Percentiles rank a stretch among this genome's conserved stretches.
phyloP scores from a whole-genome alignment of 352 stramenopile genomes.

The Phytophthora tubulina region DNA sequence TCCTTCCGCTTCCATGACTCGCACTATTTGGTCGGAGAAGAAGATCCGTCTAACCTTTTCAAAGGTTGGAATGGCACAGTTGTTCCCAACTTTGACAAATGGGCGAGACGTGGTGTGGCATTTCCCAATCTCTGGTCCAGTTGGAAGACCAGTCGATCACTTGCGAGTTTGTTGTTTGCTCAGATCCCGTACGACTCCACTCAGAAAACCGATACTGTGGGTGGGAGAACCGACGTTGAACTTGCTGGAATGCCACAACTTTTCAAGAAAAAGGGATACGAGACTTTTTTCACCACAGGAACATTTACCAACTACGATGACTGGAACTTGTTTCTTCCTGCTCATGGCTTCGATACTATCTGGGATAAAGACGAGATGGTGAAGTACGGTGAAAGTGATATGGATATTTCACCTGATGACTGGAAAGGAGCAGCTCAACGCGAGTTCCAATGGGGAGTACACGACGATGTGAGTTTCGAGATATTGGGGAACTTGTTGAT shows the following conservation, averaged over 20 bases:
- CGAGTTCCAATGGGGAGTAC: conserved; percentile 46
- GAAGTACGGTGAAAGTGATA: conserved; percentile 2
- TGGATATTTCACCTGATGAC: conserved; percentile 2
- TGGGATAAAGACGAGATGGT: conserved; percentile 16
- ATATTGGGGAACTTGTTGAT: conserved; percentile 54
- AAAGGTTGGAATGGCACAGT: conserved; percentile 17
- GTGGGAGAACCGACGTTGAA: conserved; percentile 2
- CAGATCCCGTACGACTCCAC: conserved; percentile 18
- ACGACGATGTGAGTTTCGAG: conserved; percentile 59
- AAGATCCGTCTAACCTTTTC: conserved; percentile 9
- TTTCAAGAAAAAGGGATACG: conserved; percentile 11
- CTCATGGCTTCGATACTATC: conserved; percentile 6
- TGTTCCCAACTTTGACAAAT: conserved; percentile 12
- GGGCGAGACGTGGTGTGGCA: conserved; percentile 10
- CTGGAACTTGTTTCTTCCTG: conserved; percentile 4
- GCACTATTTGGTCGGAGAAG: conserved; percentile 8
- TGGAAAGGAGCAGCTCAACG: conserved; percentile 4
- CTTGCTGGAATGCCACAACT: conserved; percentile 12
- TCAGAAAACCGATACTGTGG: background rate
- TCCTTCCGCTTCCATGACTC: conserved; percentile 17
- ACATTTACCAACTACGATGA: background rate
- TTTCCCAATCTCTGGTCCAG: conserved; percentile 17
- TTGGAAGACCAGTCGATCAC: conserved; percentile 17
- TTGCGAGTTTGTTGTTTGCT: conserved; percentile 14
- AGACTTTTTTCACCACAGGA: conserved; percentile 20